A percentile compares a stretch with the other conserved stretches of the same genome.
These are phyloP conservation scores for Citrus mangshanensis DNA, from an alignment of 345 rosid genomes.

Conservation along the genomic window DNA sequence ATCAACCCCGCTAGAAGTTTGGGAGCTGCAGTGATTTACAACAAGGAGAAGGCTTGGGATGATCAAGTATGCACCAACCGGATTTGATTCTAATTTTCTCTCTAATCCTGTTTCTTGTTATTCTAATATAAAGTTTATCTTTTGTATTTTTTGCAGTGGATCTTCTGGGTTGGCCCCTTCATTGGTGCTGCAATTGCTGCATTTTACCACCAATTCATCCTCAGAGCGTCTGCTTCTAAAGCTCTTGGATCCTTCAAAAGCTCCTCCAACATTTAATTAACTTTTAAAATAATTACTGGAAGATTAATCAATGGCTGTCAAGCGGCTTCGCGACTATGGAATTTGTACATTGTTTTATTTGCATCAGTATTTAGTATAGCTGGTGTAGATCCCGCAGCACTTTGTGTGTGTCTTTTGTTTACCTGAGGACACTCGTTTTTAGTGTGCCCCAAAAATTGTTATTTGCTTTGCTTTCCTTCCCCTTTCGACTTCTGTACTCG, in stretches of 20 bases:
- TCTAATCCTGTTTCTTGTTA: not conserved
- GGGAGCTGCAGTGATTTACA: constrained; percentile 55
- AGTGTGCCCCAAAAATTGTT: too few relatives aligned
- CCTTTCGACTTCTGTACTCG: too few relatives aligned
- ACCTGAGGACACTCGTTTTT: too few relatives aligned
- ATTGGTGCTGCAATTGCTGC: constrained; percentile 65
- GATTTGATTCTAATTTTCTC: not conserved
- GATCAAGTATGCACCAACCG: constrained; percentile 38
- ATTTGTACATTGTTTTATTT: constrained; percentile 11
- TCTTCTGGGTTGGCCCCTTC: constrained; percentile 75
- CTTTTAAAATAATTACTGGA: not conserved
- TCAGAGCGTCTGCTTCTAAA: constrained; percentile 51
- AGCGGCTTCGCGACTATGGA: not conserved
- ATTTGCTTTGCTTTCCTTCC: too few relatives aligned
- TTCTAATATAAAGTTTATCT: not conserved
- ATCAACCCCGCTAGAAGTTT: constrained; percentile 69
- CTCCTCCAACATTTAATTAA: constrained; percentile 23
- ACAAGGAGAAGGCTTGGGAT: constrained; percentile 49
- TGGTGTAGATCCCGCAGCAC: too few relatives aligned
- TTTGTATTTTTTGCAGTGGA: constrained; percentile 46
- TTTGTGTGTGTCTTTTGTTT: too few relatives aligned
- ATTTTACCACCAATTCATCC: constrained; percentile 51
- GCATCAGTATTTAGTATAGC: not conserved
- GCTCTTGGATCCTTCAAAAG: constrained; percentile 63
- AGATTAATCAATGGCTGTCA: not conserved